Conservation (phyloP, 768 basidiomycete genomes). For the Russula foetens region DNA sequence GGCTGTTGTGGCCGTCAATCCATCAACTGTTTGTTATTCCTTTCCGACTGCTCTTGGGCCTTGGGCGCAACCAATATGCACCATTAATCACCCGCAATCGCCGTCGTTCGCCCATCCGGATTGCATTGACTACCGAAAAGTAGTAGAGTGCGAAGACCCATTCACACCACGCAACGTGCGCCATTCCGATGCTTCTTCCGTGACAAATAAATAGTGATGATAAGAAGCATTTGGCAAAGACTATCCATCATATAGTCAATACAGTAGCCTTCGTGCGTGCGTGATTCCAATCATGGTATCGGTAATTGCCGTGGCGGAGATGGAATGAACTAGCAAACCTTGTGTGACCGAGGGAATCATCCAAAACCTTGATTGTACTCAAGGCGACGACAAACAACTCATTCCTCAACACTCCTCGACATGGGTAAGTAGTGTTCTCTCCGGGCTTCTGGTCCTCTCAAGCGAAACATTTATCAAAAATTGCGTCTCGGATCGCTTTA, state of each 20-base stretch:
- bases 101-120: too few relatives aligned
- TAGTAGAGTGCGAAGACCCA: too few relatives aligned
- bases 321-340: constrained; percentile 8
- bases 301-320: constrained; percentile 13
- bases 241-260: background rate
- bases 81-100: too few relatives aligned
- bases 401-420: constrained; percentile 64
- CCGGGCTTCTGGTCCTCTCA: constrained; percentile 5
- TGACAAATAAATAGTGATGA: too few relatives aligned
- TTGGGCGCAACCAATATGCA: too few relatives aligned
- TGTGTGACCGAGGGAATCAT: constrained; percentile 14
- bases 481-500: background rate
- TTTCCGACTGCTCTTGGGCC: too few relatives aligned
- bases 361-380: constrained; percentile 20
- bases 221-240: background rate
- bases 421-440: constrained; percentile 56
- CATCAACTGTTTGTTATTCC: too few relatives aligned
- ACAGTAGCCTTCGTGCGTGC: background rate
- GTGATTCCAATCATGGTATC: background rate
- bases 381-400: constrained; percentile 25
- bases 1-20: background rate
- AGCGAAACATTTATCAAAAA: background rate
- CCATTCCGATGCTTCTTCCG: background rate
- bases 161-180: background rate
- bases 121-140: too few relatives aligned